Evolutionary conservation across 108 stramenopile genomes (phyloP), one percentile per base, ranked within the genome.

Genomic region (Pseudonitzschia multistriata): DNA sequence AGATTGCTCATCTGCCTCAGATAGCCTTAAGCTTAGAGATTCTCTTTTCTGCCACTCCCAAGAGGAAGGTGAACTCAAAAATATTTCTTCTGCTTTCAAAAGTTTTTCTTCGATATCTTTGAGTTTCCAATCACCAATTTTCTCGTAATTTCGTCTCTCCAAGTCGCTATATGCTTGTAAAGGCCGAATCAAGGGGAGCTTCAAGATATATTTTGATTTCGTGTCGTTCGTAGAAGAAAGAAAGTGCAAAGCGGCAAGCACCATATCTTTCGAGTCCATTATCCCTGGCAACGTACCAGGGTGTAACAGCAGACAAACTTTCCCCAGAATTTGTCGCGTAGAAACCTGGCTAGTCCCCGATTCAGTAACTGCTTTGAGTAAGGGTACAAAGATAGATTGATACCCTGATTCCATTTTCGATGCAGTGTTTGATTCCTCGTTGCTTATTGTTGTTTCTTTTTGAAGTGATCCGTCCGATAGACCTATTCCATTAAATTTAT

Each of bases 261-360:
- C 79, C 71, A 85, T 85, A 77, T 91, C 87, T 67, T 91, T 88
- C 19, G 87, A 82, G 77, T 91, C 90, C 81, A 88, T 76, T 2
- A 68, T 60, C 21, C 83, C 79, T 3, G 90, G 90, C 17, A 88
- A 75, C n/a, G 74, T 72, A 29, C 85, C 85, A 15, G 90, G 90
- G 31, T 71, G 62, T 42, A 86, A 71, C 2, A 84, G 65, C 48
- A 88, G 78, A 66, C 84, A 86, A 24, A 78, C 77, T 11, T 81
- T 72, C 66, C 81, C 74, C 22, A 91, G 59, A 37, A 91, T 67
- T 66, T 75, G 74, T 49, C 81, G 81, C 15, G 87, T 88, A 11
- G 81, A 67, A 10, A 88, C 70, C 0, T 65, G 65, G 19, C 21
- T 22, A 2, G 33, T 21, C 3, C 21, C 31, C 14, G 37, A 61